These are phyloP conservation scores for Eucalyptus brandiana DNA, from an alignment of 345 rosid species.

Conservation along the genomic window DNA sequence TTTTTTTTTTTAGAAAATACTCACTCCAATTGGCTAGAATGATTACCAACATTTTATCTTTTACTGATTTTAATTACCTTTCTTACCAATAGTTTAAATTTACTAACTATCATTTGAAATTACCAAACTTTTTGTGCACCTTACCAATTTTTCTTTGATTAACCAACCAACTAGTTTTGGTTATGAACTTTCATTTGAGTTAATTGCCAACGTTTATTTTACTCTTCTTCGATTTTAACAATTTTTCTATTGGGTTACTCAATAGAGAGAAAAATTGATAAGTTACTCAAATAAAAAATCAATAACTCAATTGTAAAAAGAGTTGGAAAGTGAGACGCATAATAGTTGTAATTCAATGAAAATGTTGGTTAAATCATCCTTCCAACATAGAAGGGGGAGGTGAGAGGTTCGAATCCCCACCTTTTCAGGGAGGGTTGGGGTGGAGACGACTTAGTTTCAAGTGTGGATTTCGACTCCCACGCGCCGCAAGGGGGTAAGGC, in stretches of 20 bases:
- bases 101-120: background rate
- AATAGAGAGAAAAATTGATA: too few relatives aligned
- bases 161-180: background rate
- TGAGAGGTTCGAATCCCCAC: too few relatives aligned
- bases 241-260: background rate
- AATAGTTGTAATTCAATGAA: too few relatives aligned
- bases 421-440: background rate
- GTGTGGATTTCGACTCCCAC: background rate
- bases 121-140: background rate
- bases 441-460: background rate
- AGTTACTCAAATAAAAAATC: too few relatives aligned
- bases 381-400: background rate
- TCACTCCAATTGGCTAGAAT: background rate
- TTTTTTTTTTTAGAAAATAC: background rate
- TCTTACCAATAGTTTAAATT: background rate
- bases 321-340: too few relatives aligned
- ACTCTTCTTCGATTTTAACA: background rate
- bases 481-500: rapidly evolving
- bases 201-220: background rate
- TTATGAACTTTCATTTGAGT: background rate
- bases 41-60: background rate
- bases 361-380: background rate
- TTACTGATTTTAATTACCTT: background rate
- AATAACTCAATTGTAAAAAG: too few relatives aligned
- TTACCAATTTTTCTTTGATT: background rate